Evolutionary conservation across 352 stramenopile species (phyloP), one percentile per base, ranked within the genome.

Genomic region (Globisporangium paddicum): DNA sequence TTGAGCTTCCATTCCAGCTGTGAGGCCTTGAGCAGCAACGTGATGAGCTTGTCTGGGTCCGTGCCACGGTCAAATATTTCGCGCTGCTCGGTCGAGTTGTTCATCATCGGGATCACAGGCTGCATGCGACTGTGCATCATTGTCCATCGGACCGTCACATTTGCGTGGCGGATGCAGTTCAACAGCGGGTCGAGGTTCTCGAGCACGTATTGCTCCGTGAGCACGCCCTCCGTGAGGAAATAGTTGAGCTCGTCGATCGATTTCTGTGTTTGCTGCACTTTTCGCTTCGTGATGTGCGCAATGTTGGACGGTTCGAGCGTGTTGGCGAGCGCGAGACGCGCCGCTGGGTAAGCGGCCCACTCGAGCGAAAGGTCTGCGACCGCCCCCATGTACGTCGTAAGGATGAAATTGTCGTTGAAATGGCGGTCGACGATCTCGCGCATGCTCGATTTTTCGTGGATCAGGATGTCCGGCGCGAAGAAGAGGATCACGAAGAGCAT

Each of bases 361-460:
- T 98, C 95, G 34, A 97, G 54, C 52, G 79, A 94, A 11, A 98
- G 67, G 68, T 98, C 94, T 0, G 95, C 90, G 19, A 97, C 86
- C 14, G 93, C 78, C 25, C 95, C 95, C 91, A 98, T 97, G 69
- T 98, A 97, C n/a, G 85, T 96, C 37, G 90, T 86, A 48, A 98
- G 70, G 53, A 98, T 96, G 62, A 96, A 98, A 77, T 98, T 98
- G 72, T 98, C 95, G 63, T 96, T 95, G 64, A 98, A 98, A 65
- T 97, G 93, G 23, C 90, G 90, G 72, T 98, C 95, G 5, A 98
- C 93, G 56, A 98, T 96, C 70, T 98, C 92, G 42, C 95, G 87
- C 87, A 98, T 96, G 53, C 75, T 97, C 42, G 85, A 77, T 47
- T 93, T 88, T 34, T 98, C 90, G 58, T 96, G 85, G 59, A 96